Conservation (phyloP, 768 basidiomycete species). For the Kwoniella dendrophila region DNA sequence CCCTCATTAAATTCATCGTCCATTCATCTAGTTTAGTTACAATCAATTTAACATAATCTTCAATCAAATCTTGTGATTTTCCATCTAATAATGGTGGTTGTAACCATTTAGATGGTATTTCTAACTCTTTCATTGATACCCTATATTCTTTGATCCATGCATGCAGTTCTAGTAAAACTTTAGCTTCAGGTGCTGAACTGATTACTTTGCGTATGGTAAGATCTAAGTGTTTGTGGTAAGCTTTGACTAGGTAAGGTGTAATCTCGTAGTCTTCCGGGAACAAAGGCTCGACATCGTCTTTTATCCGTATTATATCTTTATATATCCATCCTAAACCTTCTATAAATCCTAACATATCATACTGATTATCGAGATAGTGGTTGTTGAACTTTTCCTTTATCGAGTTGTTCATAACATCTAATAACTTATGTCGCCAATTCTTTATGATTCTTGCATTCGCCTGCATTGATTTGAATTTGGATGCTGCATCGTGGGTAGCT, state of each 20-base stretch:
- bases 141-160: conserved; percentile 97
- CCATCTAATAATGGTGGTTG: conserved; percentile 92
- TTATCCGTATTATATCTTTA: conserved; percentile 90
- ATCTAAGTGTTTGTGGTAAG: conserved; percentile 87
- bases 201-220: conserved; percentile 70
- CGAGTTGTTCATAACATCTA: conserved; percentile 75
- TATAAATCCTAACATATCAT: conserved; percentile 72
- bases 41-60: conserved; percentile 92
- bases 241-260: conserved; percentile 75
- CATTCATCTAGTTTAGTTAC: conserved; percentile 95
- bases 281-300: conserved; percentile 82
- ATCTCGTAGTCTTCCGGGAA: conserved; percentile 94
- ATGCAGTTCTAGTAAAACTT: conserved; percentile 77
- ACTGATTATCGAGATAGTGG: conserved; percentile 66
- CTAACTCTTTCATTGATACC: conserved; percentile 90
- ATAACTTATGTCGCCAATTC: conserved; percentile 88
- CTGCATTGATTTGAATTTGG: conserved; percentile 89
- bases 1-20: conserved; percentile 89
- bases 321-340: conserved; percentile 85
- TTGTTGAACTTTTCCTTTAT: conserved; percentile 72
- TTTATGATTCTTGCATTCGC: conserved; percentile 91
- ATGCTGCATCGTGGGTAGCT: conserved; percentile 86
- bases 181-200: conserved; percentile 79
- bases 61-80: conserved; percentile 88
- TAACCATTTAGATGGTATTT: conserved; percentile 75